Base-by-base conservation (phyloP, 2,329 filamentous ascomycete genomes). In the Cadophora sp. region DNA sequence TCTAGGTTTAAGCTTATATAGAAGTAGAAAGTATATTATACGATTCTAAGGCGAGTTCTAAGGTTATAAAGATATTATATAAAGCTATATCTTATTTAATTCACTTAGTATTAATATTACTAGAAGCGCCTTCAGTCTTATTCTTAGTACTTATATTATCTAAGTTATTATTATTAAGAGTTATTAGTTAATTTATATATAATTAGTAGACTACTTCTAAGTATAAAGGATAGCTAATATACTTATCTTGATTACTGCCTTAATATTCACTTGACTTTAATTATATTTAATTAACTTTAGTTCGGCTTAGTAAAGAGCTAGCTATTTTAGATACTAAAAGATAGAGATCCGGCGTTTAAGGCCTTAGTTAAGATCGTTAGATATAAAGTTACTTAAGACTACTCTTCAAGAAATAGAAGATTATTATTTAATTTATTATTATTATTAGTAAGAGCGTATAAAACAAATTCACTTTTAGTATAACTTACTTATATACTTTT, bases 21-120 rank as follows among this genome's bases (percentile, higher is more conserved):
- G 58, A 59, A 72, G 67, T 40, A 71, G 65, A 70, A 65, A 34
- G 67, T 61, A 71, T 64, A 69, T 61, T 50, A 2, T 68, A 64
- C 64, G 43, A 40, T 63, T 70, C 26, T 43, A 53, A 68, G 51
- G 63, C 68, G 64, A 70, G 68, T 68, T 68, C 63, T 71, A 53
- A 71, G 61, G 60, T 66, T 68, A 40, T 8, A 64, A 60, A 5
- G 53, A 59, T 12, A 62, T 64, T 62, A 66, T 68, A 29, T 26
- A 40, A 51, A 68, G 51, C 70, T 58, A 46, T 53, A 34, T 69
- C 63, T 51, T 8, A 60, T 69, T 66, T 43, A 71, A 34, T 68
- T 63, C 40, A 26, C 65, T 64, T 58, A 27, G 58, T 71, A 67
- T 71, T 58, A 64, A 68, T 51, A 14, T 71, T 43, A 65, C 62